Conservation (phyloP, 2,329 filamentous ascomycete species). For the Hymenoscyphus occultus region DNA sequence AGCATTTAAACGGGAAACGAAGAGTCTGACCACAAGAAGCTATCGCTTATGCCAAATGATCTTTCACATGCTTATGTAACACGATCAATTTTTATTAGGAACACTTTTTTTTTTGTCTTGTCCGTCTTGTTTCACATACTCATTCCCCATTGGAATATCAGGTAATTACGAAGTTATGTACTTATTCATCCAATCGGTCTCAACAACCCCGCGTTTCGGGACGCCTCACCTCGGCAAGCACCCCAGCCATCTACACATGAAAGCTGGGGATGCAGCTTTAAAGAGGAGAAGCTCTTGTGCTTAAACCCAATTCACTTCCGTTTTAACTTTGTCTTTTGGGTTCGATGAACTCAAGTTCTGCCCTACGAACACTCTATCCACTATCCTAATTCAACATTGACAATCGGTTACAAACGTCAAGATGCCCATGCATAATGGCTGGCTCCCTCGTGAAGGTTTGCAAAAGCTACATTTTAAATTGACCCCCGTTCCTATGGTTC, state of each 20-base stretch:
- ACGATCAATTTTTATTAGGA: too few species aligned
- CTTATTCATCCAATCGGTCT: background rate
- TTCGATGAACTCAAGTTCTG: background rate
- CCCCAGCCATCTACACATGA: slow-evolving; percentile 5
- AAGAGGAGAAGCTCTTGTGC: background rate
- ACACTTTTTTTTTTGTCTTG: too few species aligned
- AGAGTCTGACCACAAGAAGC: too few species aligned
- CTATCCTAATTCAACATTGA: background rate
- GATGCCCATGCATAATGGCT: slow-evolving; percentile 48
- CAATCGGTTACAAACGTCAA: background rate
- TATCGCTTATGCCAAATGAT: too few species aligned
- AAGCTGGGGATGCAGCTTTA: background rate
- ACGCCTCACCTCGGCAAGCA: background rate
- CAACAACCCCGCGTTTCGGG: slow-evolving; percentile 8
- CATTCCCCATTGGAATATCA: background rate
- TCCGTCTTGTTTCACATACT: too few species aligned
- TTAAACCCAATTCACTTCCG: background rate
- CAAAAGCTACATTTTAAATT: too few species aligned
- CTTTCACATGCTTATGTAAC: too few species aligned
- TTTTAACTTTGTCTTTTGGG: background rate
- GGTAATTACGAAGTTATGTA: too few species aligned
- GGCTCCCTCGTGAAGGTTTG: slow-evolving; percentile 50
- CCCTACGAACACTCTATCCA: background rate
- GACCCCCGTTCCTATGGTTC: background rate
- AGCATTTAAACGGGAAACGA: too few species aligned